phyloP scores from a whole-genome alignment of 2,329 filamentous ascomycete species.

The Parascedosporium putredinis region DNA sequence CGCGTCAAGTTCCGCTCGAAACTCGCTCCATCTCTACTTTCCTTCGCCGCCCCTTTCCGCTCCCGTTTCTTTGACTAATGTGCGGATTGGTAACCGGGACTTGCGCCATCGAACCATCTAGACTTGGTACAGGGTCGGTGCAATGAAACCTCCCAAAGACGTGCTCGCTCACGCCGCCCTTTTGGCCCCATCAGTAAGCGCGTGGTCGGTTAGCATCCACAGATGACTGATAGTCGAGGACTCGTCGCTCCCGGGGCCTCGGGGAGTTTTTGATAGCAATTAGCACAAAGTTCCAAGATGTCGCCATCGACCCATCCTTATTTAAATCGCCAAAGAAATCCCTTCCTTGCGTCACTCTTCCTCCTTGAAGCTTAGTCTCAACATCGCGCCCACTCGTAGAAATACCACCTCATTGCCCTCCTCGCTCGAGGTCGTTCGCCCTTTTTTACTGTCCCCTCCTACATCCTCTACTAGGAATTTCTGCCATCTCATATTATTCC shows the following conservation, averaged over 20 bases:
- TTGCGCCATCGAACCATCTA: not conserved
- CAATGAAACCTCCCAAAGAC: slow-evolving; percentile 1
- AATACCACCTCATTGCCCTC: not conserved
- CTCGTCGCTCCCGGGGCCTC: not conserved
- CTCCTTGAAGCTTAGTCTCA: too few relatives aligned
- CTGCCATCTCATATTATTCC: too few relatives aligned
- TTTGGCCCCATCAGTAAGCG: not conserved
- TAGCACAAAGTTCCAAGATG: not conserved
- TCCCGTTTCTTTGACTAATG: not conserved
- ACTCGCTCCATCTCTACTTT: not conserved
- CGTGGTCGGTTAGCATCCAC: not conserved
- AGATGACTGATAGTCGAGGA: not conserved
- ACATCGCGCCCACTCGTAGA: too few relatives aligned
- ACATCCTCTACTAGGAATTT: too few relatives aligned
- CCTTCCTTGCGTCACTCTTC: not conserved
- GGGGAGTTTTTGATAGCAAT: not conserved
- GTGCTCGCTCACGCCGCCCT: not conserved
- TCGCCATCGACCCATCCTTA: not conserved
- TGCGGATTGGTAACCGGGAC: not conserved
- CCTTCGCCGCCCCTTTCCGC: not conserved
- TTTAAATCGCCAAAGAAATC: not conserved
- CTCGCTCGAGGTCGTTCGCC: not conserved
- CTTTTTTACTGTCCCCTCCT: not conserved
- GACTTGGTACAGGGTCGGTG: not conserved
- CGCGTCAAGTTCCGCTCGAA: not conserved